Evolutionary conservation across 768 basidiomycete species (phyloP), one percentile per base, ranked within the genome.

Genomic region (Lactarius deliciosus): DNA sequence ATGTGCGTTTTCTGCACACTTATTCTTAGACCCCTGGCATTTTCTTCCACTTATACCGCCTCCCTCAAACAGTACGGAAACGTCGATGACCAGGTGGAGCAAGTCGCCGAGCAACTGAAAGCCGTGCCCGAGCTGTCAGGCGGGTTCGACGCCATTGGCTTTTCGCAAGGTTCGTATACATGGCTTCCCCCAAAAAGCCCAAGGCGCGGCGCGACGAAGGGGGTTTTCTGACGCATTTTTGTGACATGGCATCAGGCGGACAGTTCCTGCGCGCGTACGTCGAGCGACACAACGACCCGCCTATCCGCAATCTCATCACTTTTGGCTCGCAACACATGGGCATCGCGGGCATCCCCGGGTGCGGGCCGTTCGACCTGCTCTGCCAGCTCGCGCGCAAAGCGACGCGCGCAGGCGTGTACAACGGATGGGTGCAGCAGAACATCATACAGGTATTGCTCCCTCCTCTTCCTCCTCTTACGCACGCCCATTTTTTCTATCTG

Each of bases 271-370:
- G 93, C n/a, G 92, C 88, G 36, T 94, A 92, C 70, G 83, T 90
- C 22, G 89, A 94, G 71, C 79, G 85, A 28, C 87, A 87, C 75
- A 93, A 93, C 73, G 73, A 75, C 3, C 93, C 91, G 0, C 87
- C 87, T 0, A 79, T 94, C 4, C 79, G 87, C 74, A 95, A 94
- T 75, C 83, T 95, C 69, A 85, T 95, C 57, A 93, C 92, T 0
- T 94, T 95, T 73, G 93, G 92, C 55, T 87, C 90, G 22, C 92
- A 92, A 67, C 92, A 94, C 72, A 91, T 92, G 88, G 92, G 92
- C 32, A 80, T 94, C 45, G 86, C 90, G 7, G 91, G 92, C 73
- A 78, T 94, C 20, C 89, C 92, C 0, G 38, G 72, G 1, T 95
- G 93, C 73, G 74, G 78, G 34, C 76, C 85, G 3, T 83, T 79